Evolutionary conservation across 2,329 filamentous ascomycete species (phyloP).

Genomic region (Alternaria longipes): DNA sequence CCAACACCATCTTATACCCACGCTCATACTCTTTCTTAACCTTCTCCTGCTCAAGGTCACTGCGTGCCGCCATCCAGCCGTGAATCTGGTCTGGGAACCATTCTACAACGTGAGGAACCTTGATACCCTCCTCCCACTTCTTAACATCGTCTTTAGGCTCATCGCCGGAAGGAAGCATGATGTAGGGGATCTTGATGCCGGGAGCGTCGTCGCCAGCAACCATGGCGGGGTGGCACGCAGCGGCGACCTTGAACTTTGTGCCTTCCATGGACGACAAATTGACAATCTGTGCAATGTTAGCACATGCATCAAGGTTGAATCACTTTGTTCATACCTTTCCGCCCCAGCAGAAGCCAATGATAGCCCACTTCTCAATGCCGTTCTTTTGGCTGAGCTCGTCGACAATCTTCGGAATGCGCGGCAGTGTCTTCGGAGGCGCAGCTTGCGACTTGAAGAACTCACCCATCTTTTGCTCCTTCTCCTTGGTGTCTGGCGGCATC

Average conservation of each 20-base stretch:
- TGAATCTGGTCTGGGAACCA: conserved; percentile 61
- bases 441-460: conserved; percentile 67
- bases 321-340: conserved; percentile 53
- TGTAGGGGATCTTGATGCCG: conserved; percentile 65
- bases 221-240: conserved; percentile 68
- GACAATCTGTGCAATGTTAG: conserved; percentile 58
- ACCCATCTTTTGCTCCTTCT: conserved; percentile 67
- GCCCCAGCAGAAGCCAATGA: conserved; percentile 70
- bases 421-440: conserved; percentile 65
- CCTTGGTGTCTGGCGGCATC: conserved; percentile 68
- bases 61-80: conserved; percentile 57
- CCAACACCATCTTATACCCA: conserved; percentile 59
- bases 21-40: conserved; percentile 62
- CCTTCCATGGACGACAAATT: conserved; percentile 62
- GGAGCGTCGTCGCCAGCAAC: conserved; percentile 66
- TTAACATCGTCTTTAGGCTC: conserved; percentile 63
- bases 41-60: conserved; percentile 57
- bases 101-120: conserved; percentile 58
- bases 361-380: conserved; percentile 65
- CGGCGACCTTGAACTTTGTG: conserved; percentile 66
- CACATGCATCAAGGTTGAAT: not conserved
- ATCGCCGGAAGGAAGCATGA: conserved; percentile 66
- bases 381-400: conserved; percentile 60
- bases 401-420: conserved; percentile 64
- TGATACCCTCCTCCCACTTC: conserved; percentile 59